Evolutionary conservation across 2,329 filamentous ascomycete genomes (phyloP).

Genomic region (Aspergillus transmontanensis): DNA sequence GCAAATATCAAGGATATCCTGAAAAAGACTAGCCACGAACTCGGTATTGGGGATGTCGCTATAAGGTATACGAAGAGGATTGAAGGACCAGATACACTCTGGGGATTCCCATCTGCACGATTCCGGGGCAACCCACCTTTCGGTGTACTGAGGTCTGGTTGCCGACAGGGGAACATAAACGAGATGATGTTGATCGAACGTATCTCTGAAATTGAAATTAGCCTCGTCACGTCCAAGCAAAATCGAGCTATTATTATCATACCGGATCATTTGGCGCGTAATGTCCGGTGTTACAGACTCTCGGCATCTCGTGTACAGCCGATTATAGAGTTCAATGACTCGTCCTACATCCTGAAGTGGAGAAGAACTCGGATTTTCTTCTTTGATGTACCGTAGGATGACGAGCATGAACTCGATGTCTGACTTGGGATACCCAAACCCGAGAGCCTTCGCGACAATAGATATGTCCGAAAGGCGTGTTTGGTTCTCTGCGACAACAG

Average conservation of each 20-base stretch:
- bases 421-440: constrained; percentile 11
- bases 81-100: constrained; percentile 2
- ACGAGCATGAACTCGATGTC: constrained; percentile 10
- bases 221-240: neutral
- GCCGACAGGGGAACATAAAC: neutral
- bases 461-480: neutral
- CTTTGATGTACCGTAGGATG: constrained; percentile 1
- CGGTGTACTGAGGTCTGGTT: no score
- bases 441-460: constrained; percentile 2
- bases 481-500: neutral
- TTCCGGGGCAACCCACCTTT: no score
- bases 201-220: neutral
- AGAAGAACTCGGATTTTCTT: neutral
- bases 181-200: neutral
- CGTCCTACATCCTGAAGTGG: neutral
- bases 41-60: neutral
- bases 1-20: constrained; percentile 5
- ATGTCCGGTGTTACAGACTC: constrained; percentile 6
- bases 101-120: neutral
- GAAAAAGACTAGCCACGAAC: constrained; percentile 3
- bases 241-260: neutral
- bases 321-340: constrained; percentile 13
- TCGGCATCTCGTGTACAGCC: constrained; percentile 5
- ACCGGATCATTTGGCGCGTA: constrained; percentile 5
- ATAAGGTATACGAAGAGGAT: constrained; percentile 5